Evolutionary conservation across 2,329 filamentous ascomycete species (phyloP).

Genomic region (Ceratocystis papillata): DNA sequence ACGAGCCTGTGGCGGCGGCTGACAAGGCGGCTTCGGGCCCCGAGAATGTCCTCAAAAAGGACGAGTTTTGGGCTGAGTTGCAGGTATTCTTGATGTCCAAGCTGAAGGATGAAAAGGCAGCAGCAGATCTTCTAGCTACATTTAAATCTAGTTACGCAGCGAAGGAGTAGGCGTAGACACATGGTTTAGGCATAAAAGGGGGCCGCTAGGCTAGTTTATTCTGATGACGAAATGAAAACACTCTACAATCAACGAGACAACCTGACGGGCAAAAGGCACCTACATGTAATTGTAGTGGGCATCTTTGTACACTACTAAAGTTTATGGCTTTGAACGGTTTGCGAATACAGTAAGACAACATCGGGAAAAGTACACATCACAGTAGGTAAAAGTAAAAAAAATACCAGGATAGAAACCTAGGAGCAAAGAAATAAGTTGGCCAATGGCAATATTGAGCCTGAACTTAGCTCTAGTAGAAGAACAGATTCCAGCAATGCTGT

Average conservation of each 20-base stretch:
- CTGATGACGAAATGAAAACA: slow-evolving; percentile 2
- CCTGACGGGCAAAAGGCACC: too few relatives aligned
- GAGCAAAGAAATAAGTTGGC: neutral
- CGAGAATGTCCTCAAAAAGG: slow-evolving; percentile 51
- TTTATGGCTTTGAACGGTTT: too few relatives aligned
- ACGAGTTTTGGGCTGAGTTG: slow-evolving; percentile 79
- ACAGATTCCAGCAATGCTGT: neutral
- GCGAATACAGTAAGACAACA: too few relatives aligned
- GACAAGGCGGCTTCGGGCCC: slow-evolving; percentile 29
- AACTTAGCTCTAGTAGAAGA: neutral
- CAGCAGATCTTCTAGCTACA: slow-evolving; percentile 50
- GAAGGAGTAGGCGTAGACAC: slow-evolving; percentile 29
- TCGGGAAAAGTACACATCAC: neutral
- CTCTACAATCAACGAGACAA: neutral
- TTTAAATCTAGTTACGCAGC: slow-evolving; percentile 64
- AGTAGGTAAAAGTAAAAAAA: neutral
- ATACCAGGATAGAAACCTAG: too few relatives aligned
- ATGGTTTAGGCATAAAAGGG: neutral
- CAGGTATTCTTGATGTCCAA: slow-evolving; percentile 69
- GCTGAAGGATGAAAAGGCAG: slow-evolving; percentile 57
- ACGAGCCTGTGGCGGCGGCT: slow-evolving; percentile 31
- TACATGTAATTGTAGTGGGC: too few relatives aligned
- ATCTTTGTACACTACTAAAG: too few relatives aligned
- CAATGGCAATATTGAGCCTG: neutral
- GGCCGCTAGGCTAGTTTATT: neutral